A percentile compares a stretch with the other conserved stretches of the same genome.
Evolutionary conservation across 225 moss, liverwort and hornwort genomes (phyloP).

Genomic region (Antitrichia curtipendula): DNA sequence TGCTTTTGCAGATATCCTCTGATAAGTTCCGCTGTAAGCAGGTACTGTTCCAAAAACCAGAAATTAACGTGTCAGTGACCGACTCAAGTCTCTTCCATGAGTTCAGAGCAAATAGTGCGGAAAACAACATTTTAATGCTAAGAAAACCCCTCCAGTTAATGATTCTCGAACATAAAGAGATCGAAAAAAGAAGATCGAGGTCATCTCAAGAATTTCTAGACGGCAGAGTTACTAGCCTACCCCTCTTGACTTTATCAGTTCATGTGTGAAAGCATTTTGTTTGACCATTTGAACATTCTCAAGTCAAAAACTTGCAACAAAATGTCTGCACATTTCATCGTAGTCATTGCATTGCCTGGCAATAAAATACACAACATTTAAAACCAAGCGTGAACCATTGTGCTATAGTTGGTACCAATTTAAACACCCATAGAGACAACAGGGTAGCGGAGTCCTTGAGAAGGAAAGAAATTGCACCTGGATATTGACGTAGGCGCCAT

Average conservation of each 20-base stretch:
- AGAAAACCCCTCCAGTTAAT: neutral
- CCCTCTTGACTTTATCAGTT: neutral
- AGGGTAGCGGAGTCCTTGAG: neutral
- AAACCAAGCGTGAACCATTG: neutral
- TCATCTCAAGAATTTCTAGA: neutral
- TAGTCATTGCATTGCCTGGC: neutral
- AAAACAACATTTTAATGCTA: neutral
- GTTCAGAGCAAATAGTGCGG: neutral
- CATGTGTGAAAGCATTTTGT: neutral
- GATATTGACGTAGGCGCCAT: conserved; percentile 94
- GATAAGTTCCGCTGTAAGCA: conserved; percentile 71
- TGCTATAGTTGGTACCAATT: neutral
- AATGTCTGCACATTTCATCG: neutral
- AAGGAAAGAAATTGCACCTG: conserved; percentile 37
- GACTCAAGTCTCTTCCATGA: neutral
- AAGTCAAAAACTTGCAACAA: neutral
- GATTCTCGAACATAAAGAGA: neutral
- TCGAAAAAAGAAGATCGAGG: neutral
- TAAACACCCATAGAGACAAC: neutral
- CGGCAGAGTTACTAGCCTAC: neutral
- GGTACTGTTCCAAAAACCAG: conserved; percentile 51
- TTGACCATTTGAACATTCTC: neutral
- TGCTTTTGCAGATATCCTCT: conserved; percentile 91
- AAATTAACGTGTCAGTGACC: neutral
- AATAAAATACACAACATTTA: neutral